phyloP scores from a whole-genome alignment of 306 rosid species.

The Medicago truncatula region DNA sequence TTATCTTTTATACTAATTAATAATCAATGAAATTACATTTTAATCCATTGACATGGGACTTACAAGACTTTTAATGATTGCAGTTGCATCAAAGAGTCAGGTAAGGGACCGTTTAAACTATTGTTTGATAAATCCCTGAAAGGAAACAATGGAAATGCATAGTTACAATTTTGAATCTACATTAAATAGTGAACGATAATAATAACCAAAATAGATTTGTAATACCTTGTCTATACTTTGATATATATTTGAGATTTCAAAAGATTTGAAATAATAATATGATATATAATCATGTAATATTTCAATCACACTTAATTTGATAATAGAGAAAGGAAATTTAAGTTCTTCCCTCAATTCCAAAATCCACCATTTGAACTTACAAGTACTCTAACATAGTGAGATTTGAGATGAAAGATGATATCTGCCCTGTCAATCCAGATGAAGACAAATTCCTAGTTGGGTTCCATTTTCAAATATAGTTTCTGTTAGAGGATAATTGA shows the following conservation, averaged over 20 bases:
- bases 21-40: not conserved
- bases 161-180: constrained; percentile 13
- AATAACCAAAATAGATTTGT: too few species aligned
- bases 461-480: constrained; percentile 27
- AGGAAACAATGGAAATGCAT: constrained; percentile 26
- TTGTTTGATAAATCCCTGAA: constrained; percentile 68
- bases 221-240: too few species aligned
- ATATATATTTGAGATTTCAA: too few species aligned
- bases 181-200: not conserved
- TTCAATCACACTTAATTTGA: too few species aligned
- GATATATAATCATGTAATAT: too few species aligned
- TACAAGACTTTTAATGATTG: constrained; percentile 49
- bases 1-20: not conserved
- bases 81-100: constrained; percentile 45
- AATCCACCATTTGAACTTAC: constrained; percentile 41
- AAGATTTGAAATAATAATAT: too few species aligned
- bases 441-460: constrained; percentile 49
- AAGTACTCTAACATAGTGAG: constrained; percentile 50
- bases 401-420: constrained; percentile 43
- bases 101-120: constrained; percentile 48
- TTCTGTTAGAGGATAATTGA: not conserved
- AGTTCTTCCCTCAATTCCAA: too few species aligned
- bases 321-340: too few species aligned
- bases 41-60: constrained; percentile 40
- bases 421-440: constrained; percentile 37